Base-by-base conservation (phyloP, 345 rosid genomes). In the Salix brachista region DNA sequence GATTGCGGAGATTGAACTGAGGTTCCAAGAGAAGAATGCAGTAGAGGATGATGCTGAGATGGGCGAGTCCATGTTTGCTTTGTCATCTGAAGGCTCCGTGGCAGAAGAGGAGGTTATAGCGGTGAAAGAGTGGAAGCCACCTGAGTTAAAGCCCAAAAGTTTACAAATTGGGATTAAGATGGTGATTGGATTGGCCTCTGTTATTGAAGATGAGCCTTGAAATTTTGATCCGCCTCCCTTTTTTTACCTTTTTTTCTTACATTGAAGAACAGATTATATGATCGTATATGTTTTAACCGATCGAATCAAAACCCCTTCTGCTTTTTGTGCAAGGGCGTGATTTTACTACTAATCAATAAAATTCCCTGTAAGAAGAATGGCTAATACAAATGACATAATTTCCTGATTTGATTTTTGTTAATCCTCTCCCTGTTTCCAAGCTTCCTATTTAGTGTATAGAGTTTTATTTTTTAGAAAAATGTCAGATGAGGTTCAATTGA, bases 151-250 rank as follows among this genome's bases (percentile, higher is more conserved):
- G 80, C 85, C 88, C 58, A 88, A 75, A 84, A 80, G 84, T 74
- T 70, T 75, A 52, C 84, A 56, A 77, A 75, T 37, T 66, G 90
- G 90, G 60, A 77, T 82, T 5, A 84, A 79, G 84, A 79, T 86
- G 13, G 87, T 86, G 19, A 83, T 90, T 60, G 93, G 92, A 34
- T 86, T 91, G 83, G 86, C 96, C 65, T 84, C 90, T 3, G 83
- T 87, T 16, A 85, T 88, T 26, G 87, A 80, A 66, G 86, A 75
- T 69, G 39, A 77, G 54, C 71, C 79, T 28, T 67, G 65, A 78
- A 71, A 44, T 75, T 78, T 78, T 82, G 80, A 32, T 12, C 70
- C 28, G 56, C 16, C 30, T 42, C 37, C 68, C 8, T 41, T 60
- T 69, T 25, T 64, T 72, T 9, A 4, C 13, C 44, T 26, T 65